Evolutionary conservation across 345 rosid species (phyloP), one percentile per base, ranked within the genome.

Genomic region (Populus davidiana): DNA sequence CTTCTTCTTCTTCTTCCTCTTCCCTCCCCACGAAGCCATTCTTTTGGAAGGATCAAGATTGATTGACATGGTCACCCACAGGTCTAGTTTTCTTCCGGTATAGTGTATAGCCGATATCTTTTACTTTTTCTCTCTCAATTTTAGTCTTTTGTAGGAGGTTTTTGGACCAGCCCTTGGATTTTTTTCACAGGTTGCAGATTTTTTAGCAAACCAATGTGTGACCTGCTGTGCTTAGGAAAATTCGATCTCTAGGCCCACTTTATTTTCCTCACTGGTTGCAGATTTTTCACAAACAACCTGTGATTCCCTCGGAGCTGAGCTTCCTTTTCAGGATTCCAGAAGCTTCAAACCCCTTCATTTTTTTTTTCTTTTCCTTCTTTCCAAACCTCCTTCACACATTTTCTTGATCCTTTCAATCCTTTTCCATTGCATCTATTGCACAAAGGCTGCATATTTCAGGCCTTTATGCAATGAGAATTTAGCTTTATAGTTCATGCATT

Each of bases 11-110:
- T 67, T 84, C 89, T 23, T 84, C 92, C 3, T 47, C 86, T 67
- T 81, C 68, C 39, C 82, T 86, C 80, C 91, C 88, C 5, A 81
- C 80, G 88, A 89, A 90, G 54, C 89, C 93, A 56, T 93, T 89
- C 86, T 86, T 91, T 67, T 90, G 89, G 89, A 88, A 81, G 82
- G 91, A 90, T 70, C 89, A 83, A 63, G 88, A 85, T 49, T 81
- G 73, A 82, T 67, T 21, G 61, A 7, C 47, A 17, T 29, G 1
- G 27, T 78, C 41, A 74, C n/a, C 47, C 54, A 63, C n/a, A 69
- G 41, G 70, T 47, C 72, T 39, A 49, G 65, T 36, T 73, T 36
- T 66, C 78, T 43, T 33, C 44, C 72, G 72, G 44, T 35, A n/a
- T 67, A 43, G 61, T 29, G 38, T 59, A 70, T 2, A 31, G 21